Evolutionary conservation across 176 grass and related monocot genomes (phyloP).

Genomic region (Aegilops sharonensis): DNA sequence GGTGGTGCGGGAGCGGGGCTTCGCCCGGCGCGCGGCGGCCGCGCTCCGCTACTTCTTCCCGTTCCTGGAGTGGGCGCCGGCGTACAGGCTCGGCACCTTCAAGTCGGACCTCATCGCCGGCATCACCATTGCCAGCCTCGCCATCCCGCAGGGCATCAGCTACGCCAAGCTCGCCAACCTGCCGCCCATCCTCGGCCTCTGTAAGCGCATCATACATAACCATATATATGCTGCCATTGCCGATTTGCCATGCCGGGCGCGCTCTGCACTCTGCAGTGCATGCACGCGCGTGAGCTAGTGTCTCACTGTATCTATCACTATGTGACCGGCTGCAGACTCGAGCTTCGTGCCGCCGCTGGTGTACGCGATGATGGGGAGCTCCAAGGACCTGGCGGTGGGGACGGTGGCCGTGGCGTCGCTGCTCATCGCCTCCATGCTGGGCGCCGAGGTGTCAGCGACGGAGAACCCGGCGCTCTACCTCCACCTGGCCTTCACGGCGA

Average conservation of each 20-base stretch:
- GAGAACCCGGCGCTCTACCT: conserved; percentile 64
- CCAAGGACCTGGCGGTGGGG: conserved; percentile 81
- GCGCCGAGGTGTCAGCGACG: conserved; percentile 50
- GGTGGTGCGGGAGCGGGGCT: conserved; percentile 39
- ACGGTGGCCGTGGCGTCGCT: conserved; percentile 90
- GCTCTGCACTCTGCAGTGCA: not conserved
- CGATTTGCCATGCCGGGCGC: not conserved
- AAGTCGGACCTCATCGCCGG: conserved; percentile 83
- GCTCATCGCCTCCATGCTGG: conserved; percentile 72
- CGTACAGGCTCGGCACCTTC: conserved; percentile 50
- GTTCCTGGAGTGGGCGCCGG: conserved; percentile 62
- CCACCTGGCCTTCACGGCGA: conserved; percentile 77
- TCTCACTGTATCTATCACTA: not conserved
- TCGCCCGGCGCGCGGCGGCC: conserved; percentile 15
- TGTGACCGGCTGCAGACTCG: conserved; percentile 49
- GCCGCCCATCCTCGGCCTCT: conserved; percentile 79
- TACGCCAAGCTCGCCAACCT: conserved; percentile 94
- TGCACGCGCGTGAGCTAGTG: not conserved
- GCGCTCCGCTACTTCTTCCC: conserved; percentile 81
- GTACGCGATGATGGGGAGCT: conserved; percentile 97
- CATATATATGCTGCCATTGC: not conserved
- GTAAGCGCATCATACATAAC: conserved; percentile 29
- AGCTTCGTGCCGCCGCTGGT: conserved; percentile 98
- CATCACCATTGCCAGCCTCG: conserved; percentile 94
- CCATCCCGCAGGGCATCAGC: conserved; percentile 99